Base-by-base conservation (phyloP, 1,284 basidiomycete genomes). In the Athelia psychrophila region DNA sequence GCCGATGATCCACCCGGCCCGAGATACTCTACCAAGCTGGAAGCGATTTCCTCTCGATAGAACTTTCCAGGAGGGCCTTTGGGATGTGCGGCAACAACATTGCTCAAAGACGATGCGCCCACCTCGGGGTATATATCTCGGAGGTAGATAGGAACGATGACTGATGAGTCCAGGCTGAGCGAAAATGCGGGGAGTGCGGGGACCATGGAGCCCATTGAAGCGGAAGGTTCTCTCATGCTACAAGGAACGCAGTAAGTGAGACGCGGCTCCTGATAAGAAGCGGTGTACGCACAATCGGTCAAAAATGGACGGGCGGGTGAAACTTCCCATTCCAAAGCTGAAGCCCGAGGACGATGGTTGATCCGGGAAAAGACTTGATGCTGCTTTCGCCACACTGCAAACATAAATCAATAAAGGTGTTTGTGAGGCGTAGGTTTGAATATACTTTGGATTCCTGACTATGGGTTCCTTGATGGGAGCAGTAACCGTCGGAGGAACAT, bases 1-100 rank as follows among this genome's bases (percentile, higher is more conserved):
- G 79, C 80, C 13, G 73, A 76, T n/a, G 73, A 62, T 3, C 80
- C 79, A 16, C 69, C 71, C n/a, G 75, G 72, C 40, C 77, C 75
- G 35, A 86, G 59, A 15, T 79, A 72, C 50, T 72, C 67, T 24
- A 83, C 65, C 47, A 86, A 64, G n/a, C 67, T 57, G 19, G 69
- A 59, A 6, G 79, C 77, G 47, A 73, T 65, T 18, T 71, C 63
- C 27, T 64, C 58, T 38, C 62, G 62, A 58, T 84, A 86, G 56
- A 86, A 81, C 58, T 80, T 75, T 25, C 82, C 83, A 2, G 81
- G 75, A 16, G 75, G 71, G 25, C 72, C 70, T 42, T 67, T 72
- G 12, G 63, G 56, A 38, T 60, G 62, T n/a, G 67, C 69, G 42
- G 64, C 63, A 25, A 74, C 60, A 22, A 73, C 61, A 22, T 67